Evolutionary conservation across 164 flowering plant species (phyloP), one percentile per base, ranked within the genome.

Genomic region (Vitis cinerea): DNA sequence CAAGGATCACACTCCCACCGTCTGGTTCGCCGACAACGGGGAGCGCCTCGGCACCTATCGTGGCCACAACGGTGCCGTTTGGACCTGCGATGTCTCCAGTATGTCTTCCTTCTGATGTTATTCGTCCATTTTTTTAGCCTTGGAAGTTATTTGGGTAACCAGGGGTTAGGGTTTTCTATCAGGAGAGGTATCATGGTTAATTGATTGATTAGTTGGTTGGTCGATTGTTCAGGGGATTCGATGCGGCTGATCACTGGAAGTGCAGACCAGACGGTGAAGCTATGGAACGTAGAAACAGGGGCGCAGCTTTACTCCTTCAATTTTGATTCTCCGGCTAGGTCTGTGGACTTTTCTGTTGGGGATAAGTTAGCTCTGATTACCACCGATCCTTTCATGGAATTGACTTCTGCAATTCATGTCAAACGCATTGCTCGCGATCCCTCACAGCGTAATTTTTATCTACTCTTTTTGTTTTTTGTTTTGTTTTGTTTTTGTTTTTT

Each of bases 31-130:
- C 64, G 97, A 91, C 75, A 91, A 88, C 61, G 98, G 98, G 60
- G 94, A 93, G 79, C 86, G 98, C 3, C 81, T 93, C 66, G 98
- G 96, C 23, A 90, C 96, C 50, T 93, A 90, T 70, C 85, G 81
- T 13, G 98, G 97, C 62, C 98, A 91, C 77, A 91, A 93, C 58
- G 97, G 98, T 1, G 94, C 98, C 52, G 98, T 94, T 27, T 94
- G 98, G 98, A 82, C 84, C 80, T 94, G 98, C 78, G 97, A 90
- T 59, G 88, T 90, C 57, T 91, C 98, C 30, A 72, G 98, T 77
- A 72, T 80, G 78, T 76, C 44, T 29, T 8, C 1, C 17, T 48
- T 44, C 52, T 56, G 14, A 19, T 30, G 4, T 10, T 66, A 13
- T 73, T 59, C 53, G n/a, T 70, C 27, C 16, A 31, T 56, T 50